These are phyloP conservation scores for Trichomonascaceae sp. DNA, from an alignment of 1,139 yeast genomes.

Conservation along the genomic window DNA sequence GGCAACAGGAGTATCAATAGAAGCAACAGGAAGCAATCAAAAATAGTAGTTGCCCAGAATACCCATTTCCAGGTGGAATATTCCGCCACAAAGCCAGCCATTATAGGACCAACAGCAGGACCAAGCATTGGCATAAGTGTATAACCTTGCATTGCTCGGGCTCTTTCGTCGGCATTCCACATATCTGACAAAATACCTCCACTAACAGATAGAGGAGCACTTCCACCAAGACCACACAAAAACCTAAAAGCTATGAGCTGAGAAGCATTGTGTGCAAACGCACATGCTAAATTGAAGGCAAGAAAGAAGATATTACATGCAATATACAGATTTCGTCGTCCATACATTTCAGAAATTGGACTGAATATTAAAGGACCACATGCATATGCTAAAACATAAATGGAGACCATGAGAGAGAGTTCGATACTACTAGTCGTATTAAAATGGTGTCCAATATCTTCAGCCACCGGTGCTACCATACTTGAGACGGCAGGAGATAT, in stretches of 20 bases:
- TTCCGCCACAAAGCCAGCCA: constrained; percentile 51
- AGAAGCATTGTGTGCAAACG: constrained; percentile 44
- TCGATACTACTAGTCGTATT: constrained; percentile 37
- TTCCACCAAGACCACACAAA: constrained; percentile 56
- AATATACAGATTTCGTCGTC: constrained; percentile 47
- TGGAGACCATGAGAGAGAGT: constrained; percentile 45
- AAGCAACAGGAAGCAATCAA: constrained; percentile 43
- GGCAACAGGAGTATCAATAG: constrained; percentile 39
- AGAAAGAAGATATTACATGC: constrained; percentile 45
- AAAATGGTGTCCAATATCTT: constrained; percentile 40
- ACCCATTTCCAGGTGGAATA: constrained; percentile 50
- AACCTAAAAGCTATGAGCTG: constrained; percentile 51
- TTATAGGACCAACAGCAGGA: constrained; percentile 54
- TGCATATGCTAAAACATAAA: constrained; percentile 59
- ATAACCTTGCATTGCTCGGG: constrained; percentile 51
- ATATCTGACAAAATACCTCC: constrained; percentile 62
- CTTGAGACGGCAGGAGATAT: constrained; percentile 57
- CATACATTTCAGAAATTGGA: constrained; percentile 55
- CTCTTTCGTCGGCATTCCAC: constrained; percentile 46
- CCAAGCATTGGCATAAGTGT: constrained; percentile 54
- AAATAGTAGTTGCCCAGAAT: constrained; percentile 48
- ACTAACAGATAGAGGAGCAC: constrained; percentile 58
- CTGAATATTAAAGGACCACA: constrained; percentile 55
- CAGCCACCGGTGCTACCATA: constrained; percentile 52
- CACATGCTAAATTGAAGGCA: constrained; percentile 53